phyloP scores from a whole-genome alignment of 2,329 filamentous ascomycete genomes.

The Epichloe brachyelytri region DNA sequence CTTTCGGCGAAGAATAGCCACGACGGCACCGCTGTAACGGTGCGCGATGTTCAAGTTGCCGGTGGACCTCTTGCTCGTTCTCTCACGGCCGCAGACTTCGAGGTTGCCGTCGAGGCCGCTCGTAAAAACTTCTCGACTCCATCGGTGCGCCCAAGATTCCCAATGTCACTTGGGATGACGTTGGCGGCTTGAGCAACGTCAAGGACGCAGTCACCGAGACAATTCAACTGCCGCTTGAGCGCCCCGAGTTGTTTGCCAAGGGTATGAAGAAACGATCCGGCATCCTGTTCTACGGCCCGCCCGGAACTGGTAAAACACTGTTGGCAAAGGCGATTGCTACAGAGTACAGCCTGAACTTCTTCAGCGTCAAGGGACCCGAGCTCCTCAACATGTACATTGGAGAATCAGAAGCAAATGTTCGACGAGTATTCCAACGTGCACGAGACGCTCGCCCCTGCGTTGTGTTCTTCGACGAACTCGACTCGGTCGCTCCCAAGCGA shows the following conservation, averaged over 20 bases:
- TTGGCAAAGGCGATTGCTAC: conserved; percentile 87
- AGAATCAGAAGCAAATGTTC: conserved; percentile 84
- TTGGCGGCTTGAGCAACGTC: conserved; percentile 83
- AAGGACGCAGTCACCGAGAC: conserved; percentile 97
- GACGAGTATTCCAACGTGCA: conserved; percentile 76
- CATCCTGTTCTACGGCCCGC: conserved; percentile 84
- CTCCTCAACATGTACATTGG: conserved; percentile 94
- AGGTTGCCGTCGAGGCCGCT: conserved; percentile 85
- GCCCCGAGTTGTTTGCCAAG: conserved; percentile 88
- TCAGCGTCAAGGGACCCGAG: conserved; percentile 85
- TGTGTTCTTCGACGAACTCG: conserved; percentile 87
- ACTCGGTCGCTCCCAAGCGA: conserved; percentile 88
- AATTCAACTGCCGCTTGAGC: conserved; percentile 81
- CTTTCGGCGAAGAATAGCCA: conserved; percentile 42
- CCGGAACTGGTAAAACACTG: conserved; percentile 85
- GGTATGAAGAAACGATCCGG: conserved; percentile 97
- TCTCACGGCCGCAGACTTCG: conserved; percentile 73
- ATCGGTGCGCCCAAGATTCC: conserved; percentile 97
- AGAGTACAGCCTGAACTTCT: conserved; percentile 89
- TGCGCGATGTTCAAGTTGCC: conserved; percentile 77
- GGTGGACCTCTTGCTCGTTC: conserved; percentile 70
- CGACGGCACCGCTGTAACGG: conserved; percentile 36
- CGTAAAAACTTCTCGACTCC: conserved; percentile 93
- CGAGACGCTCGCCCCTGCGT: conserved; percentile 77
- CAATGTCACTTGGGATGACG: conserved; percentile 92